Conservation (phyloP, 306 rosid species). For the Abrus pulchellus region DNA sequence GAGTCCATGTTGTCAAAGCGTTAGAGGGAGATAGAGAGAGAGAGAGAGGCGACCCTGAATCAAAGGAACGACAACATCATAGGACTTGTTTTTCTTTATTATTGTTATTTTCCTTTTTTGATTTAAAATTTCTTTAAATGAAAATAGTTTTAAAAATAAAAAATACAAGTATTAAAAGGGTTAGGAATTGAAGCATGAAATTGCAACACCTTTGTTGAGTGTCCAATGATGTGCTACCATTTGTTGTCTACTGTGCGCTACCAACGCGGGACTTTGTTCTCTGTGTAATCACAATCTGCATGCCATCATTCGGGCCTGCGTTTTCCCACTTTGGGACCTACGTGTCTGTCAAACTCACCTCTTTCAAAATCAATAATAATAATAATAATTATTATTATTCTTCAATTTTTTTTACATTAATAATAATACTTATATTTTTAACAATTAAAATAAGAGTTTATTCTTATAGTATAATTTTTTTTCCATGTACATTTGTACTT, state of each 20-base stretch:
- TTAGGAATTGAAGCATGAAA: not conserved
- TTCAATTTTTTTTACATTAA: too few relatives aligned
- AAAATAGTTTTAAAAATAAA: too few relatives aligned
- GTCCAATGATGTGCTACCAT: constrained; percentile 44
- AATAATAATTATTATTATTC: too few relatives aligned
- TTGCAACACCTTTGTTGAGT: not conserved
- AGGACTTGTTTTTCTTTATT: not conserved
- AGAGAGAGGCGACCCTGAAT: not conserved
- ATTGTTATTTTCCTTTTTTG: not conserved
- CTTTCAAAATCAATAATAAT: too few relatives aligned
- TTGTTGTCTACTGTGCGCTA: constrained; percentile 34
- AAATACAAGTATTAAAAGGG: too few relatives aligned
- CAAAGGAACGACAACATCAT: constrained; percentile 38
- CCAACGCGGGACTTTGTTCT: constrained; percentile 41
- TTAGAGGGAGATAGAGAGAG: constrained; percentile 20
- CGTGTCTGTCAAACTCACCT: not conserved
- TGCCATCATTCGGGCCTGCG: constrained; percentile 33
- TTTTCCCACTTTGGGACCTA: constrained; percentile 37
- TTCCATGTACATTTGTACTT: too few relatives aligned
- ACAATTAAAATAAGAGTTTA: not conserved
- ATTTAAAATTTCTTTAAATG: too few relatives aligned
- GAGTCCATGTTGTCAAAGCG: constrained; percentile 51
- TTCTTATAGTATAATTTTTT: too few relatives aligned
- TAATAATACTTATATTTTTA: too few relatives aligned
- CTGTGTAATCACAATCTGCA: constrained; percentile 27